phyloP scores from a whole-genome alignment of 495 filamentous ascomycete genomes.

The Penicillium macrosclerotiorum region DNA sequence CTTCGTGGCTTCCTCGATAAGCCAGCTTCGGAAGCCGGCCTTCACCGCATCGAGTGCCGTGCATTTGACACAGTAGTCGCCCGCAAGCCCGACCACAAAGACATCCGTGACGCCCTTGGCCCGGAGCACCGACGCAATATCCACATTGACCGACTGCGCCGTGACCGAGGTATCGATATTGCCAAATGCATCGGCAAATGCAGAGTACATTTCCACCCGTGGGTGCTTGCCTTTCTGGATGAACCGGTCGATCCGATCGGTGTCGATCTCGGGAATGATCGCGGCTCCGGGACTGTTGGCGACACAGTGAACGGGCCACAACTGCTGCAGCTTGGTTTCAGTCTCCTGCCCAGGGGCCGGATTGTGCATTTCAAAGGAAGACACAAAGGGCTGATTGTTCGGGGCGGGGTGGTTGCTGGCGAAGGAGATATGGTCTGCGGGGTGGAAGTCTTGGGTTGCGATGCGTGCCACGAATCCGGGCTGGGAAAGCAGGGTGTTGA shows the following conservation, averaged over 20 bases:
- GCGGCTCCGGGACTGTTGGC: conserved; percentile 69
- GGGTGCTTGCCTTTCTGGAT: conserved; percentile 75
- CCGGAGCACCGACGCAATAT: conserved; percentile 56
- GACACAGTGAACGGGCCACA: conserved; percentile 93
- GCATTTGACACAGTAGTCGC: conserved; percentile 82
- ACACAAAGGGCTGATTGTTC: conserved; percentile 65
- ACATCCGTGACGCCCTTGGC: conserved; percentile 66
- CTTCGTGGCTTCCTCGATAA: conserved; percentile 75
- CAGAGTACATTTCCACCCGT: conserved; percentile 87
- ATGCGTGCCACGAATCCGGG: conserved; percentile 68
- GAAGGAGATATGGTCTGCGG: conserved; percentile 83
- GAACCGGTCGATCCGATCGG: conserved; percentile 54
- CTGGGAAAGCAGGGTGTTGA: conserved; percentile 73
- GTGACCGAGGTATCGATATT: conserved; percentile 44
- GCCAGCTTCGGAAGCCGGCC: conserved; percentile 72
- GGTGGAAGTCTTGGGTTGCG: conserved; percentile 90
- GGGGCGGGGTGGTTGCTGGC: conserved; percentile 69
- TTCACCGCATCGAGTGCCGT: conserved; percentile 74
- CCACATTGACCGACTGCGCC: conserved; percentile 50
- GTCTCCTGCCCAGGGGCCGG: conserved; percentile 54
- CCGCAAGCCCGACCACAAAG: conserved; percentile 81
- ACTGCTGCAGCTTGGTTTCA: conserved; percentile 62
- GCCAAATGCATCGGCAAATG: conserved; percentile 73
- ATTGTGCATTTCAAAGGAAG: conserved; percentile 63
- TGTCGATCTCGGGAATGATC: conserved; percentile 72